phyloP scores from a whole-genome alignment of 768 basidiomycete species.

The Pleurotus tuoliensis region DNA sequence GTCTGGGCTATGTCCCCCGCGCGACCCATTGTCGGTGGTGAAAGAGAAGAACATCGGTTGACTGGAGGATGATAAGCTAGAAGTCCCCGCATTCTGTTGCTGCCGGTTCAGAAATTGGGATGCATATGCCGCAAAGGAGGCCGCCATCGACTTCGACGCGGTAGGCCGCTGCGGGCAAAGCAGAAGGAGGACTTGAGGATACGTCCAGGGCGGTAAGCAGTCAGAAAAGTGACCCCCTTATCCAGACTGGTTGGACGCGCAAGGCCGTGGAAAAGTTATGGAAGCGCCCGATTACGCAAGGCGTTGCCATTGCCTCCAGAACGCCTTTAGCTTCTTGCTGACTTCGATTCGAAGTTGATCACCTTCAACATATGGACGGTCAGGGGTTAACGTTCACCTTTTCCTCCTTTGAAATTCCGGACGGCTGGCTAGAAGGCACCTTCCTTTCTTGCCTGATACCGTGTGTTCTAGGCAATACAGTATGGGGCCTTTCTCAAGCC shows the following conservation, averaged over 20 bases:
- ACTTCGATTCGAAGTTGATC: too few species aligned
- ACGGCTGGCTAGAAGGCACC: neutral
- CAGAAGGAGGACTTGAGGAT: neutral
- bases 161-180: neutral
- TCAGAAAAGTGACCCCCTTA: conserved; percentile 3
- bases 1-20: conserved; percentile 39
- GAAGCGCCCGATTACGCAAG: neutral
- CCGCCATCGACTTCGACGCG: conserved; percentile 36
- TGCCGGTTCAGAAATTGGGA: conserved; percentile 75
- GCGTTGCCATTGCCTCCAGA: neutral
- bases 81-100: conserved; percentile 30
- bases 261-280: neutral
- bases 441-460: neutral
- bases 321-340: neutral
- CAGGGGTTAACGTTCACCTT: too few species aligned
- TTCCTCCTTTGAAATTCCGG: too few species aligned
- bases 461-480: too few species aligned
- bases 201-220: neutral
- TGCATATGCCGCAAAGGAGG: conserved; percentile 79
- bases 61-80: conserved; percentile 49
- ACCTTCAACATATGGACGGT: too few species aligned
- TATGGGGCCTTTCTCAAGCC: too few species aligned
- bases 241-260: conserved; percentile 5
- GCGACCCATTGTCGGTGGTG: conserved; percentile 66
- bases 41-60: conserved; percentile 90